phyloP scores from a whole-genome alignment of 2,329 filamentous ascomycete genomes.

The Zymoseptoria passerinii region DNA sequence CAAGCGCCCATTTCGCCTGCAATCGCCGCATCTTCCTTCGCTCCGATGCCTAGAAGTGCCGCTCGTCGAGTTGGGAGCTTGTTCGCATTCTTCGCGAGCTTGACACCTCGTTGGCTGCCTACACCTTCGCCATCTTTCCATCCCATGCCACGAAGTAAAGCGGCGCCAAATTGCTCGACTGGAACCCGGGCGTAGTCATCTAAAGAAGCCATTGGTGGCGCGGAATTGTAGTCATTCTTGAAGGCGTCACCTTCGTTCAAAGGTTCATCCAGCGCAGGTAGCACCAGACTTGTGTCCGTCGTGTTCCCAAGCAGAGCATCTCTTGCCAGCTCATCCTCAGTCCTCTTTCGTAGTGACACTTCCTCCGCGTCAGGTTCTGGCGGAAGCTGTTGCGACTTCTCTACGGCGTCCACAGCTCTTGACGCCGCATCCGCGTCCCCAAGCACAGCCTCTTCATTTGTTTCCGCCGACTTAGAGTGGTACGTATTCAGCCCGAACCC shows the following conservation, averaged over 20 bases:
- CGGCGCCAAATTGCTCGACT: conserved; percentile 89
- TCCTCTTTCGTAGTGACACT: conserved; percentile 27
- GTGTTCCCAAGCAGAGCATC: conserved; percentile 37
- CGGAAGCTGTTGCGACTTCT: neutral
- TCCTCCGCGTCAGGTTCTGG: conserved; percentile 2
- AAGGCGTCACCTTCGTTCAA: conserved; percentile 30
- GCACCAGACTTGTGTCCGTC: conserved; percentile 30
- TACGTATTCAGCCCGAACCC: conserved; percentile 46
- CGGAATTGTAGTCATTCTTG: conserved; percentile 54
- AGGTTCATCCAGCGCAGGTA: conserved; percentile 26
- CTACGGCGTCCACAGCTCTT: conserved; percentile 1
- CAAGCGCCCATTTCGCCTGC: conserved; percentile 69
- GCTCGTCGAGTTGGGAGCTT: conserved; percentile 62
- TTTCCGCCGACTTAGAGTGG: conserved; percentile 16
- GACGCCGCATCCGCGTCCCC: conserved; percentile 13
- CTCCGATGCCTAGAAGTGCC: conserved; percentile 78
- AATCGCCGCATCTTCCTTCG: conserved; percentile 61
- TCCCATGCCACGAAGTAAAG: conserved; percentile 84
- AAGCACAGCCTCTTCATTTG: conserved; percentile 12
- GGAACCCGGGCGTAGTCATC: conserved; percentile 84
- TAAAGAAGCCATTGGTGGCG: conserved; percentile 67
- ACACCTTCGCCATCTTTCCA: conserved; percentile 67
- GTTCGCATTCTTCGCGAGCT: conserved; percentile 40
- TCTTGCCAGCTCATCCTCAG: conserved; percentile 50
- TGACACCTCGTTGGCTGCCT: conserved; percentile 43